phyloP scores from a whole-genome alignment of 1,139 yeast genomes.

The Debaryomyces sp. region DNA sequence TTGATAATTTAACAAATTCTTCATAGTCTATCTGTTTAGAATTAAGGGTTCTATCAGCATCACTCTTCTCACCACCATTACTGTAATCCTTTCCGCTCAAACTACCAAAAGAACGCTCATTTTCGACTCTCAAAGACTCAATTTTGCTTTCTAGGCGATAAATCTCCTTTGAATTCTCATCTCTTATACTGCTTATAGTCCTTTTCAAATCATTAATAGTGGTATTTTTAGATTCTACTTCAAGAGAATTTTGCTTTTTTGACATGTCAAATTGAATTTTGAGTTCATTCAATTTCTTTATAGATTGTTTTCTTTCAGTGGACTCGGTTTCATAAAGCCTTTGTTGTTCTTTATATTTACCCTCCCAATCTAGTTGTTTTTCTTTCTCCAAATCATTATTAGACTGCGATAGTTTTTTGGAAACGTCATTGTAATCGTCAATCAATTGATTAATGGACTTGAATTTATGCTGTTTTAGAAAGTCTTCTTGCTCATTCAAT shows the following conservation, averaged over 20 bases:
- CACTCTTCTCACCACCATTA: conserved; percentile 13
- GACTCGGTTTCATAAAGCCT: conserved; percentile 37
- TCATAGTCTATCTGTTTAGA: conserved; percentile 25
- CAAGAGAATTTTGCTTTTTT: conserved; percentile 42
- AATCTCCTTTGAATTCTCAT: conserved; percentile 49
- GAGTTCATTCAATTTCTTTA: conserved; percentile 39
- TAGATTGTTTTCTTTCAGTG: conserved; percentile 27
- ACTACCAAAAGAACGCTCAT: conserved; percentile 18
- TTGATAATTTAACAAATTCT: conserved; percentile 44
- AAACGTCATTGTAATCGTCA: conserved; percentile 18
- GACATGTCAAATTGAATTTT: conserved; percentile 43
- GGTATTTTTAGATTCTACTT: conserved; percentile 32
- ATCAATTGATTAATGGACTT: conserved; percentile 29
- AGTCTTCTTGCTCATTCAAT: conserved; percentile 38
- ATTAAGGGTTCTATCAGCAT: conserved; percentile 11
- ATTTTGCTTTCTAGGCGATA: conserved; percentile 52
- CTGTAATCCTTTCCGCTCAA: not conserved
- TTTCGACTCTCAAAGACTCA: conserved; percentile 40
- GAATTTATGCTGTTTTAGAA: conserved; percentile 30
- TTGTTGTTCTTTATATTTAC: conserved; percentile 41
- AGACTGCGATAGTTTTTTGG: conserved; percentile 16
- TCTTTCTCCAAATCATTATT: conserved; percentile 24
- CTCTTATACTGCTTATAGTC: conserved; percentile 29
- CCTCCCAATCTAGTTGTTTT: conserved; percentile 33
- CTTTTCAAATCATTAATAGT: conserved; percentile 27